phyloP scores from a whole-genome alignment of 164 flowering plant genomes.

The Aristolochia contorta region DNA sequence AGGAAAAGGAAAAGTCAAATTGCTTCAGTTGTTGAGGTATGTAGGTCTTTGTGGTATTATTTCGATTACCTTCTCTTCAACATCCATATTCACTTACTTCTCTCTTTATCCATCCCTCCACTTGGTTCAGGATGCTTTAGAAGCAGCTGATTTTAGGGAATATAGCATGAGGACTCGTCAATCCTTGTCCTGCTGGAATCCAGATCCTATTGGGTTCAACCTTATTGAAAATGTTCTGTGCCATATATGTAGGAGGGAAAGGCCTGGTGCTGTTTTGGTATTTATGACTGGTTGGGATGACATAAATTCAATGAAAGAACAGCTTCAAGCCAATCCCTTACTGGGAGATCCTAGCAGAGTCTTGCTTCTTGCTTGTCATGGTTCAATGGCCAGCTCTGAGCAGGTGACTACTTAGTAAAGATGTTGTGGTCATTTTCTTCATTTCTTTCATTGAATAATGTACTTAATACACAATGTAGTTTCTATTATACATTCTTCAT shows the following conservation, averaged over 20 bases:
- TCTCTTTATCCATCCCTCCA: neutral
- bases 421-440: neutral
- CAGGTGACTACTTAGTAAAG: constrained; percentile 44
- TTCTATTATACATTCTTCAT: neutral
- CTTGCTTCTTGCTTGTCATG: constrained; percentile 85
- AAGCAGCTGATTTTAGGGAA: constrained; percentile 51
- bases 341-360: constrained; percentile 78
- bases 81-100: neutral
- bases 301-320: constrained; percentile 77
- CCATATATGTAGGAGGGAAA: constrained; percentile 68
- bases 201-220: constrained; percentile 85
- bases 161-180: constrained; percentile 51
- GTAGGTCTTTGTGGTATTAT: constrained; percentile 2
- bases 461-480: neutral
- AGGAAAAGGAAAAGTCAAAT: constrained; percentile 90
- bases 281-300: constrained; percentile 99
- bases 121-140: constrained; percentile 58
- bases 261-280: constrained; percentile 83
- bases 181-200: constrained; percentile 89
- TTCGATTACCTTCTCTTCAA: neutral
- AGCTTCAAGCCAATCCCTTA: constrained; percentile 63
- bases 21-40: constrained; percentile 84
- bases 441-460: neutral
- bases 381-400: constrained; percentile 95
- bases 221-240: constrained; percentile 72